These are phyloP conservation scores for Fusarium multiceps DNA, from an alignment of 2,329 filamentous ascomycete species.

Conservation along the genomic window DNA sequence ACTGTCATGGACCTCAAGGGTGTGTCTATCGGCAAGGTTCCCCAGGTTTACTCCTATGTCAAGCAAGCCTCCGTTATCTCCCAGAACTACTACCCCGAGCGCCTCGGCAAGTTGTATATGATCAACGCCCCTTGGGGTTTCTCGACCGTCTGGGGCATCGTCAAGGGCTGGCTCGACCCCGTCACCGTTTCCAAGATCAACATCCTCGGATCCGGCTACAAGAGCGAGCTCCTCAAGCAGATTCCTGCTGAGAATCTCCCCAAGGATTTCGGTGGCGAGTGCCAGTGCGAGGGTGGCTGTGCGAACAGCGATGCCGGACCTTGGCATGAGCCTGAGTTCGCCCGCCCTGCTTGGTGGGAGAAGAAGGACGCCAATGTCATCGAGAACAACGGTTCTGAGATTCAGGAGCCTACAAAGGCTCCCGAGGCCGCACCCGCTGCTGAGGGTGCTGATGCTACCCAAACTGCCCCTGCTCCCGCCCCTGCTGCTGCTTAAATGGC, in stretches of 20 bases:
- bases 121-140: slow-evolving; percentile 99
- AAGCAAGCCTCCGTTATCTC: slow-evolving; percentile 86
- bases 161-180: slow-evolving; percentile 96
- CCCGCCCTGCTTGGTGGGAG: slow-evolving; percentile 73
- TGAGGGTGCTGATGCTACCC: slow-evolving; percentile 50
- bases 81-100: slow-evolving; percentile 99
- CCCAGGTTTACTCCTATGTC: slow-evolving; percentile 89
- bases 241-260: slow-evolving; percentile 92
- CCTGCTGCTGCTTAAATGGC: slow-evolving; percentile 50
- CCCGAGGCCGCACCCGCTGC: slow-evolving; percentile 49
- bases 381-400: slow-evolving; percentile 55
- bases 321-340: slow-evolving; percentile 80
- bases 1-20: slow-evolving; percentile 98
- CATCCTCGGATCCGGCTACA: slow-evolving; percentile 83
- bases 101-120: slow-evolving; percentile 93
- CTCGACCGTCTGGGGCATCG: slow-evolving; percentile 82
- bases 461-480: slow-evolving; percentile 45
- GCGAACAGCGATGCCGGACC: slow-evolving; percentile 88
- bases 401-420: slow-evolving; percentile 49
- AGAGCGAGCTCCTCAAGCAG: slow-evolving; percentile 85
- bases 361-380: slow-evolving; percentile 55
- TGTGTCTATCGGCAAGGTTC: slow-evolving; percentile 83
- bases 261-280: slow-evolving; percentile 83
- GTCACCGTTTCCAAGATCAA: slow-evolving; percentile 97
- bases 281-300: slow-evolving; percentile 85